Evolutionary conservation across 2,329 filamentous ascomycete genomes (phyloP).

Genomic region (Diaporthe sp.): DNA sequence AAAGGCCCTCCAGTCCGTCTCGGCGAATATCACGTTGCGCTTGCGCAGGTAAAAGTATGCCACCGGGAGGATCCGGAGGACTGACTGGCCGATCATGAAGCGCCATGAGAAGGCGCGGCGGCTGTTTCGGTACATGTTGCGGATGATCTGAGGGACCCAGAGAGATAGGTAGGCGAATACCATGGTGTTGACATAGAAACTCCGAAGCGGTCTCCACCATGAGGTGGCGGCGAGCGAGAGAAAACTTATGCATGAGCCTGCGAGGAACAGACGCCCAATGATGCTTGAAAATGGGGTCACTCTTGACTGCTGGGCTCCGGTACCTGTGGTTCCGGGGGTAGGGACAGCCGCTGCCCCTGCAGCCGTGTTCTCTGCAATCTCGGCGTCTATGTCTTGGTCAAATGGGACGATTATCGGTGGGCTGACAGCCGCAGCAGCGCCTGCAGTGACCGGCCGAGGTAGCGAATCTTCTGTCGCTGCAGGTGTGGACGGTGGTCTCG

Average conservation of each 20-base stretch:
- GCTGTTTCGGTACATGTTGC: constrained; percentile 91
- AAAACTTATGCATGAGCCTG: constrained; percentile 68
- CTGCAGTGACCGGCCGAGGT: constrained; percentile 56
- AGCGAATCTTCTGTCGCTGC: constrained; percentile 48
- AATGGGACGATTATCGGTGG: constrained; percentile 71
- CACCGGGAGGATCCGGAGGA: constrained; percentile 82
- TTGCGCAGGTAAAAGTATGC: constrained; percentile 85
- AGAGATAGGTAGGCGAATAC: constrained; percentile 86
- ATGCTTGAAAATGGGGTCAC: constrained; percentile 65
- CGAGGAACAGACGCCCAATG: constrained; percentile 68
- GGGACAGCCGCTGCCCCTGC: constrained; percentile 52
- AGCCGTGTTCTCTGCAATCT: constrained; percentile 60
- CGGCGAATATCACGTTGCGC: constrained; percentile 85
- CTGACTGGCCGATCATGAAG: constrained; percentile 87
- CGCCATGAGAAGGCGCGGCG: constrained; percentile 92
- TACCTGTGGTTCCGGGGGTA: constrained; percentile 45
- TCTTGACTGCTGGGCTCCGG: constrained; percentile 47
- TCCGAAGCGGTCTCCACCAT: constrained; percentile 69
- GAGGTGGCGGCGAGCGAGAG: constrained; percentile 70
- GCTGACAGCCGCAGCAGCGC: constrained; percentile 43
- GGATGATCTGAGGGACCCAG: constrained; percentile 92
- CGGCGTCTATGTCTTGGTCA: constrained; percentile 73
- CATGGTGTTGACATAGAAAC: constrained; percentile 72
- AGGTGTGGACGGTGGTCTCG: constrained; percentile 44
- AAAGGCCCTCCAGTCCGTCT: constrained; percentile 76